These are phyloP conservation scores for Yamadazyma mexicana DNA, from an alignment of 1,139 yeast genomes.

Conservation along the genomic window DNA sequence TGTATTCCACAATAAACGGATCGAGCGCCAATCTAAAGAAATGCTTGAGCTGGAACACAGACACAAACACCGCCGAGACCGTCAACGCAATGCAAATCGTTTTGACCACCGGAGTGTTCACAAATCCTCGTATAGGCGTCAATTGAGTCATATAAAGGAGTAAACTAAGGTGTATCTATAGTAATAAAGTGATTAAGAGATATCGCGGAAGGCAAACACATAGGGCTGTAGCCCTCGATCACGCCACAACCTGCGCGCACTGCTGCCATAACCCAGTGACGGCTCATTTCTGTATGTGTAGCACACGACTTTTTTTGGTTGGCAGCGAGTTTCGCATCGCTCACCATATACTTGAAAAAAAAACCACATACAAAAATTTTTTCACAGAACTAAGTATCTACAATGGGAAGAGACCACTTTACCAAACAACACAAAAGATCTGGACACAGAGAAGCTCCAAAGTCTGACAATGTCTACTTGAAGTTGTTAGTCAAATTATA, in stretches of 20 bases:
- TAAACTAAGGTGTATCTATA: no score
- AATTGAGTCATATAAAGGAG: constrained; percentile 25
- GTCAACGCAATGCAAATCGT: constrained; percentile 42
- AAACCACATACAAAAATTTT: constrained; percentile 7
- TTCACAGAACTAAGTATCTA: constrained; percentile 5
- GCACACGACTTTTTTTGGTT: no score
- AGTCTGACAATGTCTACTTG: constrained; percentile 99
- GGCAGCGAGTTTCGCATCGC: not conserved
- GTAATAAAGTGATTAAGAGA: no score
- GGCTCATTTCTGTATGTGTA: no score
- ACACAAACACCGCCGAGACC: constrained; percentile 49
- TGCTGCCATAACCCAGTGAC: no score
- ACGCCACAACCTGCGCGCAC: not conserved
- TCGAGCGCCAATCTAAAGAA: constrained; percentile 51
- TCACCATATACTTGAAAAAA: constrained; percentile 3
- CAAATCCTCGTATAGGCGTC: constrained; percentile 56
- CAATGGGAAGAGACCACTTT: constrained; percentile 98
- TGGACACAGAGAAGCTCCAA: constrained; percentile 98
- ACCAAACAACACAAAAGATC: constrained; percentile 93
- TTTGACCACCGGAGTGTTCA: constrained; percentile 58
- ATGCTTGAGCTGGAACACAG: constrained; percentile 59
- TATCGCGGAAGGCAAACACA: not conserved
- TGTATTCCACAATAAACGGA: constrained; percentile 61
- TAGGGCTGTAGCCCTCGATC: constrained; percentile 1
- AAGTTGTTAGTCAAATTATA: constrained; percentile 95